Conservation (phyloP, 2,329 filamentous ascomycete genomes). For the Amauroascus verrucosus region DNA sequence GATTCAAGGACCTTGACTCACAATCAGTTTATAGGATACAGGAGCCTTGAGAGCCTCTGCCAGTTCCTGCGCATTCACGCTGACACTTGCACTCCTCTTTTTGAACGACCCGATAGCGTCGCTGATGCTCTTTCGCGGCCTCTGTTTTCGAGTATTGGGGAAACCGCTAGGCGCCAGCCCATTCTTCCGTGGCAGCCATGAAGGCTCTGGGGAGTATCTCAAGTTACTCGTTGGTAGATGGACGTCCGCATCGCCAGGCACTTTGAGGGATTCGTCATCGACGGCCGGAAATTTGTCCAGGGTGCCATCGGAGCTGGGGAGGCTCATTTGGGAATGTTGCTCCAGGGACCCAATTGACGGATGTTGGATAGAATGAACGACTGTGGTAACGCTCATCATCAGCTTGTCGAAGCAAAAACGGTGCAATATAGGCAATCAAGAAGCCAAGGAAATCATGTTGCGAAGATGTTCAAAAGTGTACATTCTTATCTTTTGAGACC, state of each 20-base stretch:
- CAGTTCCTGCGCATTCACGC: constrained; percentile 86
- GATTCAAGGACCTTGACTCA: constrained; percentile 29
- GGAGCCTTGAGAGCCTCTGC: constrained; percentile 84
- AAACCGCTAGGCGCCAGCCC: constrained; percentile 36
- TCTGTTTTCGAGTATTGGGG: constrained; percentile 44
- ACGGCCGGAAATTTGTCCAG: constrained; percentile 38
- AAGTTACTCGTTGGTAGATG: constrained; percentile 21
- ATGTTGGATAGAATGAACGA: constrained; percentile 32
- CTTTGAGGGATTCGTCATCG: constrained; percentile 29
- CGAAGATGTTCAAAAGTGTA: constrained; percentile 1
- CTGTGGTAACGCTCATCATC: constrained; percentile 33
- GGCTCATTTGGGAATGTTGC: constrained; percentile 23
- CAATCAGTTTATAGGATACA: constrained; percentile 76
- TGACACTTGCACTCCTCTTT: constrained; percentile 71
- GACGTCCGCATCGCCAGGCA: constrained; percentile 20
- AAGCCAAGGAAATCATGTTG: constrained; percentile 3
- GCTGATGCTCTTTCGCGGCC: constrained; percentile 72
- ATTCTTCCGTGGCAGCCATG: constrained; percentile 53
- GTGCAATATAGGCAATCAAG: background rate
- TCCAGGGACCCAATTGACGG: constrained; percentile 31
- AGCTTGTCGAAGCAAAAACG: background rate
- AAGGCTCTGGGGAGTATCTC: constrained; percentile 36
- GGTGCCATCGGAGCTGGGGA: constrained; percentile 22
- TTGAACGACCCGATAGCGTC: constrained; percentile 81
- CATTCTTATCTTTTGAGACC: too few relatives aligned